phyloP scores from a whole-genome alignment of 2,329 filamentous ascomycete genomes.

The Aspergillus neotritici region DNA sequence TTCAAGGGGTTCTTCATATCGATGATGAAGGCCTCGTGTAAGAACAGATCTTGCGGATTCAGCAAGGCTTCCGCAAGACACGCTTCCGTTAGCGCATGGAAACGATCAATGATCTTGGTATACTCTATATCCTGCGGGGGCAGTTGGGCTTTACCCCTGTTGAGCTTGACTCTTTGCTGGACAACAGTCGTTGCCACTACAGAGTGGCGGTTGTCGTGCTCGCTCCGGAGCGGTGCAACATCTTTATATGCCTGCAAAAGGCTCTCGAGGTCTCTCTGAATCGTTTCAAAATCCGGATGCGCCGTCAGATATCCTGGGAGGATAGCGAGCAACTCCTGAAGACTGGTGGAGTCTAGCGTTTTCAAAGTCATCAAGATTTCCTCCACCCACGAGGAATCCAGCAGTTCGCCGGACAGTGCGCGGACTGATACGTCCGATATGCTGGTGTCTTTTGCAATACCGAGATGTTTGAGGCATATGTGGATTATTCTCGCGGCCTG shows the following conservation, averaged over 20 bases:
- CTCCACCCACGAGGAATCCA: slow-evolving; percentile 46
- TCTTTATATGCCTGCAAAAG: slow-evolving; percentile 45
- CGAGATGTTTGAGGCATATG: slow-evolving; percentile 23
- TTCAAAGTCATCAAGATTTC: slow-evolving; percentile 50
- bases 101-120: slow-evolving; percentile 47
- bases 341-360: slow-evolving; percentile 48
- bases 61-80: slow-evolving; percentile 46
- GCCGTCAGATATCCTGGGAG: slow-evolving; percentile 33
- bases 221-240: slow-evolving; percentile 59
- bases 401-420: slow-evolving; percentile 49
- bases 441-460: slow-evolving; percentile 24
- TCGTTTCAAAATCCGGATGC: slow-evolving; percentile 32
- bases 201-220: slow-evolving; percentile 62
- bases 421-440: slow-evolving; percentile 35
- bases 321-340: slow-evolving; percentile 37
- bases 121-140: slow-evolving; percentile 52
- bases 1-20: slow-evolving; percentile 53
- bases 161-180: slow-evolving; percentile 54
- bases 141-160: slow-evolving; percentile 51
- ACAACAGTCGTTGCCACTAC: slow-evolving; percentile 54
- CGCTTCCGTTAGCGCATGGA: slow-evolving; percentile 42
- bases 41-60: slow-evolving; percentile 46
- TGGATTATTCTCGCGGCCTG: slow-evolving; percentile 26
- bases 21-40: slow-evolving; percentile 55
- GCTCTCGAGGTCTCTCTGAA: slow-evolving; percentile 45